phyloP scores from a whole-genome alignment of 1,284 basidiomycete species.

The Mycocalia duriaeana region DNA sequence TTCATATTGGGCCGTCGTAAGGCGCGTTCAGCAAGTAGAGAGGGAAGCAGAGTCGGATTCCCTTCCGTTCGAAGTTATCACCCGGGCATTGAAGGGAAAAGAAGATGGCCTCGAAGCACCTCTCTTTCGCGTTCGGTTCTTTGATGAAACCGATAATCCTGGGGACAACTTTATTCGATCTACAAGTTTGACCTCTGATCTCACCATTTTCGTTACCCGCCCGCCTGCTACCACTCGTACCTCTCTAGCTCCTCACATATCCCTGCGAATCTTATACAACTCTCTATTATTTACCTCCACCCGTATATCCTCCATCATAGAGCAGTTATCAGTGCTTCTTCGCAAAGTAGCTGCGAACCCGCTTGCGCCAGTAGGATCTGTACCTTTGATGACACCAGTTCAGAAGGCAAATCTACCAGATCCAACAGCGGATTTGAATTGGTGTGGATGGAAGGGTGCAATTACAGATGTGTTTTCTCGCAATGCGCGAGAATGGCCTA shows the following conservation, averaged over 20 bases:
- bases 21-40: slow-evolving; percentile 81
- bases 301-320: slow-evolving; percentile 77
- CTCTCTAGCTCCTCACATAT: slow-evolving; percentile 74
- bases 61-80: slow-evolving; percentile 79
- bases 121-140: slow-evolving; percentile 93
- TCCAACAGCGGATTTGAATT: slow-evolving; percentile 87
- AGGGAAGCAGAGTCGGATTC: slow-evolving; percentile 81
- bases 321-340: slow-evolving; percentile 83
- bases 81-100: slow-evolving; percentile 70
- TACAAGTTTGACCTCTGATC: slow-evolving; percentile 84
- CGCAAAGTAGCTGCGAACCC: slow-evolving; percentile 68
- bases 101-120: slow-evolving; percentile 54
- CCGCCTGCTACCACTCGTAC: slow-evolving; percentile 65
- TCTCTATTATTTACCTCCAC: slow-evolving; percentile 86
- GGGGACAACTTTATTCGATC: slow-evolving; percentile 74
- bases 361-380: slow-evolving; percentile 62
- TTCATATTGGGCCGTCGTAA: slow-evolving; percentile 91
- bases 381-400: slow-evolving; percentile 74
- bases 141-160: slow-evolving; percentile 82
- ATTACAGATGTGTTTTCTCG: slow-evolving; percentile 90
- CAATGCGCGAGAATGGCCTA: slow-evolving; percentile 76
- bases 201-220: slow-evolving; percentile 79
- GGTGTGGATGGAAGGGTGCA: slow-evolving; percentile 96
- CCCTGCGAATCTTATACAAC: slow-evolving; percentile 89
- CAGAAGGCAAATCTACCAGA: slow-evolving; percentile 78